Base-by-base conservation (phyloP, 2,329 filamentous ascomycete species). In the Onygena corvina region DNA sequence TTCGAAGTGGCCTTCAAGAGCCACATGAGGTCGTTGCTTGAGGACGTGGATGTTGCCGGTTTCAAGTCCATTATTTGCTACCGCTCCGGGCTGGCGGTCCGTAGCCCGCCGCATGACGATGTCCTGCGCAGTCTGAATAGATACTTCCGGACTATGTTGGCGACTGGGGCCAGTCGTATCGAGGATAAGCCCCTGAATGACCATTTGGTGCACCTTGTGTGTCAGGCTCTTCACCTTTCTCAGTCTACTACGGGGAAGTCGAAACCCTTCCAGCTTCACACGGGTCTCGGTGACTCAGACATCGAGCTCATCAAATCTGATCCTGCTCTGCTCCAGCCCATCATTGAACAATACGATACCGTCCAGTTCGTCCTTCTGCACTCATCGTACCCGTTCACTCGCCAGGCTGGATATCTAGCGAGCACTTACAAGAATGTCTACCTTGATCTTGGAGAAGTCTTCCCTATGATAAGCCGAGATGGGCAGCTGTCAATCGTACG, bases 1-100 rank as follows among this genome's bases (percentile, higher is more conserved):
- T 35, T 51, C 25, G 50, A 48, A 29, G 40, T 27, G 16, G 50
- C 54, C n/a, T 75, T 79, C 57, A 64, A 74, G 9, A 64, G 65
- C 1, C 64, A 71, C 20, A 80, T 92, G 30, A 60, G 67, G 8
- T 64, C 71, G 1, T 74, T 77, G 2, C 71, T 88, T 21, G 67
- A 71, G 0, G 81, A 92, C 59, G 68, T 76, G 0, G 74, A 81
- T 14, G 80, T 93, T 1, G 84, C 79, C 1, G 86, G 77, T 1
- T 93, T 93, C 74, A 92, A 93, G 64, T 85, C 81, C 1, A 79
- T 89, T 45, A 78, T 93, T 49, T 90, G 86, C 66, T 92, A 92
- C 62, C 76, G 86, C 11, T 85, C 81, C 0, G 86, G 86, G 0
- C 70, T 89, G 4, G 76, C 77, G 33, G 71, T 90, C 12, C 67